Percentiles rank a stretch among this genome's conserved stretches.
These are phyloP conservation scores for Pseudohalonectria lignicola DNA, from an alignment of 2,329 filamentous ascomycete species.

Conservation along the genomic window DNA sequence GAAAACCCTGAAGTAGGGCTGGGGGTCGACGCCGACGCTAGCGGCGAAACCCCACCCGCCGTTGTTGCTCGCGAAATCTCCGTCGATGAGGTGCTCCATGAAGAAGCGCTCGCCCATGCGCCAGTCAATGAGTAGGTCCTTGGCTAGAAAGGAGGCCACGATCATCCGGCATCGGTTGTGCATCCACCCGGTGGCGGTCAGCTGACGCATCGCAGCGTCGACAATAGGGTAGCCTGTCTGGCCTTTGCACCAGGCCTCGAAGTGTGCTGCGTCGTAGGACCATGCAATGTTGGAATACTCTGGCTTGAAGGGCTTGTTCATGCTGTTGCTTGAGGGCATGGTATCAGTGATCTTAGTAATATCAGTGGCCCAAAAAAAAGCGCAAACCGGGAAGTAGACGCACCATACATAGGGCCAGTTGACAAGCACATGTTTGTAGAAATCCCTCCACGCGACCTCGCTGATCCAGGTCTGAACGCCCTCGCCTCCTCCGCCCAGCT, in stretches of 20 bases:
- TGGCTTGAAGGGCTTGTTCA: constrained; percentile 61
- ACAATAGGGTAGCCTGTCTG: constrained; percentile 73
- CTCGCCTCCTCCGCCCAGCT: constrained; percentile 53
- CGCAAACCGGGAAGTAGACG: constrained; percentile 23
- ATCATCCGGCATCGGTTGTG: constrained; percentile 83
- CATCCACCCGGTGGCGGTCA: constrained; percentile 61
- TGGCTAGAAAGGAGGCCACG: constrained; percentile 67
- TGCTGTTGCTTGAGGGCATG: constrained; percentile 24
- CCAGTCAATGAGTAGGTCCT: constrained; percentile 77
- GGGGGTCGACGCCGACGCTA: constrained; percentile 22
- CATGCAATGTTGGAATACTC: constrained; percentile 75
- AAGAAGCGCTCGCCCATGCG: constrained; percentile 72
- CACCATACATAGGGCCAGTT: constrained; percentile 78
- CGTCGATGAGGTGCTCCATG: constrained; percentile 71
- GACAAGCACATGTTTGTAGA: constrained; percentile 77
- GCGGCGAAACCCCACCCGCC: constrained; percentile 43
- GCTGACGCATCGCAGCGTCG: constrained; percentile 76
- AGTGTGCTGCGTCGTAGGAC: constrained; percentile 62
- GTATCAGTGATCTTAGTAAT: too few species aligned
- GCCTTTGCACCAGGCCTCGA: constrained; percentile 64
- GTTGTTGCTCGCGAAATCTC: constrained; percentile 72
- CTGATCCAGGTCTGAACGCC: constrained; percentile 68
- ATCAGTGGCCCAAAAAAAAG: not conserved
- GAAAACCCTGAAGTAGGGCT: constrained; percentile 80
- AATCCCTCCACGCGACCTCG: constrained; percentile 79